Percentiles rank a stretch among this genome's conserved stretches.
These are phyloP conservation scores for Oenanthe sinensis DNA, from an alignment of 129 eudicot genomes.

Conservation along the genomic window DNA sequence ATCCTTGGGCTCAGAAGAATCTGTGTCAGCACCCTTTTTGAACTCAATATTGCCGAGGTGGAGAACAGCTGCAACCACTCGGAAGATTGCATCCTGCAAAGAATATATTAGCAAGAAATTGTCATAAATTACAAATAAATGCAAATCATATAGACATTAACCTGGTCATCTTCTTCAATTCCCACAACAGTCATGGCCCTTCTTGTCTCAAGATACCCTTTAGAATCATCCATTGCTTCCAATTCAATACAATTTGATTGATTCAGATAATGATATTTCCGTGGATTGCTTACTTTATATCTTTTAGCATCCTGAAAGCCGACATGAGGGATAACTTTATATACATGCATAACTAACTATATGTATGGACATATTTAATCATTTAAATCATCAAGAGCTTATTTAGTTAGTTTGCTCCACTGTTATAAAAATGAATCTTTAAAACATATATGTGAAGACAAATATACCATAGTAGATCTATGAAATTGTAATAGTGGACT, in stretches of 20 bases:
- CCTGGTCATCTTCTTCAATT: conserved; percentile 80
- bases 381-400: background rate
- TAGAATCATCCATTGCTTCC: conserved; percentile 60
- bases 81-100: conserved; percentile 77
- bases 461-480: background rate
- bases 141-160: conserved; percentile 6
- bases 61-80: conserved; percentile 90
- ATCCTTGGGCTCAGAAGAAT: conserved; percentile 84
- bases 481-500: background rate
- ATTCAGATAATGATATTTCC: conserved; percentile 70
- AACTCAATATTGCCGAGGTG: conserved; percentile 84
- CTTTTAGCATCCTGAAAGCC: conserved; percentile 52
- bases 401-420: background rate
- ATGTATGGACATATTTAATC: background rate
- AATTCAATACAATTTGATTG: conserved; percentile 67
- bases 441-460: background rate
- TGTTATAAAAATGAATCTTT: background rate
- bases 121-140: background rate
- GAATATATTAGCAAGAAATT: background rate
- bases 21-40: conserved; percentile 52
- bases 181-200: conserved; percentile 90
- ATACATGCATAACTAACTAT: background rate
- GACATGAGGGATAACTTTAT: background rate
- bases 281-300: conserved; percentile 67
- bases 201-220: conserved; percentile 63